Evolutionary conservation across 176 grass and related monocot genomes (phyloP).

Genomic region (Rhipidocladum racemiflorum): DNA sequence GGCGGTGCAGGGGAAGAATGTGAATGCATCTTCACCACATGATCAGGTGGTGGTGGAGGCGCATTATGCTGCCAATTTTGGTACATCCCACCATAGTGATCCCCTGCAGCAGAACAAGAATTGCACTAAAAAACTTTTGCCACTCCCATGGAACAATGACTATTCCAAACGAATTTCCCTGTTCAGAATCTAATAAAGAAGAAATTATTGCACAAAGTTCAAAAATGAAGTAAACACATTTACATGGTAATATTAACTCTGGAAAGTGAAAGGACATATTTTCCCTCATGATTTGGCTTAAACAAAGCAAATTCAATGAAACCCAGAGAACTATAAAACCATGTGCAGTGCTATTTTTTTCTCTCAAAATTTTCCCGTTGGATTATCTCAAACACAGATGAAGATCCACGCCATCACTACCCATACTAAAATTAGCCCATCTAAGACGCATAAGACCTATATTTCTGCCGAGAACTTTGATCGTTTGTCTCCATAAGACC

Average conservation of each 20-base stretch:
- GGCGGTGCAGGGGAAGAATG: constrained; percentile 39
- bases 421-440: background rate
- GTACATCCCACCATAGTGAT: constrained; percentile 55
- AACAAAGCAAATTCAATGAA: background rate
- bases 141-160: background rate
- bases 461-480: background rate
- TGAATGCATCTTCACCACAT: constrained; percentile 60
- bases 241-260: background rate
- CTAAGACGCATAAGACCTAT: background rate
- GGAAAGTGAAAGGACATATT: background rate
- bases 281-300: background rate
- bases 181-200: constrained; percentile 13
- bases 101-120: constrained; percentile 52
- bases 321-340: background rate
- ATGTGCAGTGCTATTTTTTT: background rate
- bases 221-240: background rate
- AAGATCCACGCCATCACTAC: background rate
- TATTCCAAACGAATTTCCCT: background rate
- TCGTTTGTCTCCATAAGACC: background rate
- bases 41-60: constrained; percentile 55
- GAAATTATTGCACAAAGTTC: background rate
- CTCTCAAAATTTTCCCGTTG: background rate
- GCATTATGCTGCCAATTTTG: constrained; percentile 83
- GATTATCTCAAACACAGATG: background rate
- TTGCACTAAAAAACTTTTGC: background rate